Evolutionary conservation across 2,329 filamentous ascomycete genomes (phyloP), one percentile per base, ranked within the genome.

Genomic region (Pestalotiopsis sp.): DNA sequence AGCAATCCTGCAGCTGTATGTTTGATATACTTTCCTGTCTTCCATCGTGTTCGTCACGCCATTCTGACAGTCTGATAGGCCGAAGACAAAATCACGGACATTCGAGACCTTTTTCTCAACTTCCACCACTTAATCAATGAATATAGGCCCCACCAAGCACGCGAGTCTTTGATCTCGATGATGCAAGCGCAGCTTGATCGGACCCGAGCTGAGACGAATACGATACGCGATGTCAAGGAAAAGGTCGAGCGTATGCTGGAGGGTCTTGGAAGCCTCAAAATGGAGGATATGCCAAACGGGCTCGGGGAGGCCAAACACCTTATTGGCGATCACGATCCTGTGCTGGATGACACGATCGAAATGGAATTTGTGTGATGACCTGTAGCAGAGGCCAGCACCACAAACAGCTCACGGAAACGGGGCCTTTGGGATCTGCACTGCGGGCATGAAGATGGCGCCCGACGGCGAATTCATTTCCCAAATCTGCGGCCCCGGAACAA

Each of bases 61-160:
- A 23, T 25, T 12, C 63, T 57, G 14, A 25, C 9, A n/a, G 11
- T 20, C 31, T 25, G 27, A 1, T 2, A 91, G 77, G 92, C 90
- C 65, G 84, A 87, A 31, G 86, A 89, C 57, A 97, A 97, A 78
- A 86, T 95, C 60, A 85, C 89, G 59, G 92, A 98, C 78, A 81
- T 99, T 39, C 87, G 92, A 74, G 94, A 91, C 17, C 83, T 98
- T 36, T 91, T 97, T 71, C 91, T 95, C 79, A 98, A 98, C 79
- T 92, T 97, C 76, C 94, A 98, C 80, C 93, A 97, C 76, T 87
- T 97, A 66, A 90, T 98, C 72, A 99, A 99, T 79, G 91, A 97
- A 79, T 98, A 97, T 81, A 88, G 95, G 39, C 95, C 95, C 11
- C 95, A 98, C 78, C 95, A 98, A 81, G 94, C 95, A 27, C 84